These are phyloP conservation scores for Cicer cuneatum DNA, from an alignment of 306 rosid genomes.

Conservation along the genomic window DNA sequence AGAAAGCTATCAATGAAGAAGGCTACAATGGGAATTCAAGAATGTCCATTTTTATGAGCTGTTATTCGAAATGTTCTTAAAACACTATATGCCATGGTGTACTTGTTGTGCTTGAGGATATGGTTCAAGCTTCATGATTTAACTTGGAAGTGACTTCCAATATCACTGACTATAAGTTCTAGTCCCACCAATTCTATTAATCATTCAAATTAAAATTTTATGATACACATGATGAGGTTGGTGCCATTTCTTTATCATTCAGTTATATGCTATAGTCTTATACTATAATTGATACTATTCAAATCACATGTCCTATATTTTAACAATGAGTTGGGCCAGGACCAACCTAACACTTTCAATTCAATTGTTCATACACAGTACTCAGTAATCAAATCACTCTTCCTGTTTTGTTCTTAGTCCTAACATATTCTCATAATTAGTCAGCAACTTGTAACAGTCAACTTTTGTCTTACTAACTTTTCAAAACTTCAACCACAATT, in stretches of 20 bases:
- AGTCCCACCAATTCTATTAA: constrained; percentile 54
- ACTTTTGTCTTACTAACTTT: neutral
- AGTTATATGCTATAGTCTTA: constrained; percentile 50
- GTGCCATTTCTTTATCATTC: constrained; percentile 65
- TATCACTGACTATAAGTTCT: constrained; percentile 38
- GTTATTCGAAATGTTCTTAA: constrained; percentile 19
- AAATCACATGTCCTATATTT: constrained; percentile 43
- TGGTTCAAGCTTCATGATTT: constrained; percentile 56
- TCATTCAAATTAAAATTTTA: constrained; percentile 46
- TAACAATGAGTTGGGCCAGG: constrained; percentile 45
- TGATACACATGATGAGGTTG: constrained; percentile 53
- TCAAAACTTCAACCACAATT: neutral
- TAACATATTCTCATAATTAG: constrained; percentile 21
- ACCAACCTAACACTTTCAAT: constrained; percentile 35
- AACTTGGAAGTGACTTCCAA: constrained; percentile 55
- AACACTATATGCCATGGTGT: constrained; percentile 9
- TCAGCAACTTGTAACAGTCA: constrained; percentile 13
- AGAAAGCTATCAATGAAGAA: constrained; percentile 30
- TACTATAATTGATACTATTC: constrained; percentile 36
- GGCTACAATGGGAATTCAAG: constrained; percentile 29
- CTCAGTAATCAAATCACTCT: neutral
- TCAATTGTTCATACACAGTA: constrained; percentile 44
- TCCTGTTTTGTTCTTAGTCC: constrained; percentile 1
- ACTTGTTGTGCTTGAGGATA: constrained; percentile 40
- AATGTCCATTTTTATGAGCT: constrained; percentile 3